Base-by-base conservation (phyloP, 2,329 filamentous ascomycete genomes). In the Aspergillus sclerotialis region DNA sequence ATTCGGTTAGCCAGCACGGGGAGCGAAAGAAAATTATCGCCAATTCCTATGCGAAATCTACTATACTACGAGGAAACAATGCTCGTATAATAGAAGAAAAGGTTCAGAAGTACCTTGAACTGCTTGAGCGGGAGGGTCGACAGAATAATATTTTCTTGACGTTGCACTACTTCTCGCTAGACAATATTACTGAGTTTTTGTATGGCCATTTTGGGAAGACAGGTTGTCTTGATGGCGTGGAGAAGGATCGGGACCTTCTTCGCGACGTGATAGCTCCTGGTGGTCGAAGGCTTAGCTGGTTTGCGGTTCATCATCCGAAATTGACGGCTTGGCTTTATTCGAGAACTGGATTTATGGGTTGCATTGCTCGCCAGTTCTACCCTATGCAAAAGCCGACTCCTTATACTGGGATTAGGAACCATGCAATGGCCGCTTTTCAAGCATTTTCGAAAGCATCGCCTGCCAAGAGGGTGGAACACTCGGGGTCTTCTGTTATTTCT, bases 121-220 rank as follows among this genome's bases (percentile, higher is more conserved):
- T 73, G 7, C 33, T 73, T 12, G 56, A 67, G 32, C 33, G 32
- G 3, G 55, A 65, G 12, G 45, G 52, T 4, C 49, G 53, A 1
- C 39, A 56, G 3, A 56, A 58, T 16, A 68, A 75, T 39, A 67
- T 71, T 18, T 74, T 73, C 40, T 47, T 48, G 2, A 69, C 58
- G 32, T 50, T 75, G 14, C 72, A 75, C 48, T 75, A 69, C 47
- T 75, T 68, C 49, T 67, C 68, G 8, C 55, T 76, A 9, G 71
- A 76, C 46, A 64, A 55, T 32, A 74, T 75, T 39, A 73, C 71
- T 0, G 57, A 62, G 4, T 73, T 75, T 31, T 47, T 75, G 0
- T 75, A 73, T 37, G 71, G 71, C 2, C 43, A 50, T 2, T 43
- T 58, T 38, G 70, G 69, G 3, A 63, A 55, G 3, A 75, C 71